Percentiles rank a stretch among this genome's conserved stretches.
Evolutionary conservation across 164 flowering plant genomes (phyloP).

Genomic region (Euptelea pleiosperma): DNA sequence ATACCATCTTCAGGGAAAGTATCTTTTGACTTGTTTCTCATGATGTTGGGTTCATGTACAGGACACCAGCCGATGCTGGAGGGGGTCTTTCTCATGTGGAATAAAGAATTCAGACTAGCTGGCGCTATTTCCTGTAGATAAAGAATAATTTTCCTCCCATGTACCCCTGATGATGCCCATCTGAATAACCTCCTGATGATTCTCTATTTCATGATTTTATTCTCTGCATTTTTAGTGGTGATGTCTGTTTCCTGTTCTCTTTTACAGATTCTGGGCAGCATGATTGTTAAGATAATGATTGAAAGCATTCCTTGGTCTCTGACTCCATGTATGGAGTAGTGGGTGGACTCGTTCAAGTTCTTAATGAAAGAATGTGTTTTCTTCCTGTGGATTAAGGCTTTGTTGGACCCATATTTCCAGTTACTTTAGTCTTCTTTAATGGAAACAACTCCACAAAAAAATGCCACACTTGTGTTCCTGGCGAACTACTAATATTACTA

Average conservation of each 20-base stretch:
- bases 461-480: no score
- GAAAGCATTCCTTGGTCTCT: no score
- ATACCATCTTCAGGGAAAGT: no score
- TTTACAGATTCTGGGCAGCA: background rate
- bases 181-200: constrained; percentile 5
- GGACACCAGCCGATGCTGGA: constrained; percentile 51
- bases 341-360: no score
- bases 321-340: no score
- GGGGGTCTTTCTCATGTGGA: constrained; percentile 56
- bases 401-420: no score
- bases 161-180: background rate
- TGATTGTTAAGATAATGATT: no score
- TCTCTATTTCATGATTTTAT: no score
- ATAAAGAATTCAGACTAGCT: constrained; percentile 13
- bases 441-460: no score
- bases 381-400: background rate
- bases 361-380: no score
- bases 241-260: background rate
- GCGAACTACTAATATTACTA: no score
- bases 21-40: background rate
- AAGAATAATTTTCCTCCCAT: background rate
- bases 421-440: no score
- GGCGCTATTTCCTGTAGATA: background rate
- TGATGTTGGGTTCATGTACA: constrained; percentile 20
- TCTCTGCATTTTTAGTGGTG: background rate